Percentiles rank a stretch among this genome's conserved stretches.
Conservation (phyloP, 495 filamentous ascomycete species). For the Penicillium psychrofluorescens region DNA sequence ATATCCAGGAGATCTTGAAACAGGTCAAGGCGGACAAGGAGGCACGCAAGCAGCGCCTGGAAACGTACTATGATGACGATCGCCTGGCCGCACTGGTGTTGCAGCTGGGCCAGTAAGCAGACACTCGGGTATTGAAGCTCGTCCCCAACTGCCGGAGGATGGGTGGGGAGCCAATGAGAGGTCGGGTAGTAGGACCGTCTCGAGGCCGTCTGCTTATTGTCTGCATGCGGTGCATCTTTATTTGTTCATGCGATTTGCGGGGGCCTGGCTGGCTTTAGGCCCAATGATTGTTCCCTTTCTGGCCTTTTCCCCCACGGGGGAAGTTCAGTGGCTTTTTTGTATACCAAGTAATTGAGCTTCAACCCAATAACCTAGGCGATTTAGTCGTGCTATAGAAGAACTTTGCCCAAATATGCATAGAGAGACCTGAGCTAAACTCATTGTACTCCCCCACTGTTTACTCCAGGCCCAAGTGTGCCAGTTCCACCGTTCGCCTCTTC, state of each 20-base stretch:
- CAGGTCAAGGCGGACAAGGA: constrained; percentile 27
- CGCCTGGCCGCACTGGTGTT: constrained; percentile 2
- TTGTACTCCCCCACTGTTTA: too few relatives aligned
- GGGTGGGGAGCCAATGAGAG: not conserved
- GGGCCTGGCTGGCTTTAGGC: constrained; percentile 3
- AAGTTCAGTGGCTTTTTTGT: constrained; percentile 12
- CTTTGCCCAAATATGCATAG: too few relatives aligned
- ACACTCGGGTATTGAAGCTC: constrained; percentile 1
- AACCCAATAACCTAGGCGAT: too few relatives aligned
- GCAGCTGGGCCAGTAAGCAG: constrained; percentile 6
- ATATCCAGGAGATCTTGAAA: constrained; percentile 25
- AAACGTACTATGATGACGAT: constrained; percentile 24
- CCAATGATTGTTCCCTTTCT: not conserved
- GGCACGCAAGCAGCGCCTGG: constrained; percentile 15
- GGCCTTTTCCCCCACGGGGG: constrained; percentile 6
- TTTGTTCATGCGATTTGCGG: not conserved
- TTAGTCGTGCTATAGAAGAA: too few relatives aligned
- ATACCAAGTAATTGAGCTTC: too few relatives aligned
- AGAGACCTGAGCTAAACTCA: too few relatives aligned
- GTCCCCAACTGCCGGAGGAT: constrained; percentile 5
- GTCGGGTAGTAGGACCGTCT: too few relatives aligned
- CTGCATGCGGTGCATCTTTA: too few relatives aligned
- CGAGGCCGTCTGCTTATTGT: too few relatives aligned
- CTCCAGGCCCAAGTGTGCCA: too few relatives aligned
- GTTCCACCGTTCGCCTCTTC: too few relatives aligned